Evolutionary conservation across 208 protist species (phyloP).

Genomic region (Tritrichomonas musculus): DNA sequence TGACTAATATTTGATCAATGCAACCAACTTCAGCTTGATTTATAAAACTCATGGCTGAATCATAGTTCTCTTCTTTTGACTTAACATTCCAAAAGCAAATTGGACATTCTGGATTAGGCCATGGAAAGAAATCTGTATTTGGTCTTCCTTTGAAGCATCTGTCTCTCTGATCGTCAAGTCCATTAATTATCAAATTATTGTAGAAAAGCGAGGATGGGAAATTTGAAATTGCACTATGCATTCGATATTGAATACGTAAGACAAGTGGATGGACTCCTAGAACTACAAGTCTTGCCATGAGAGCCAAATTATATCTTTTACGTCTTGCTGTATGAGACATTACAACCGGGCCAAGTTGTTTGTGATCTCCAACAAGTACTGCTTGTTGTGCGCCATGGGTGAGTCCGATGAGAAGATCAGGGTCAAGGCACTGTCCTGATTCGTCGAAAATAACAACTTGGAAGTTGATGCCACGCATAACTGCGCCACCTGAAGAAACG

Average conservation of each 20-base stretch:
- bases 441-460: constrained; percentile 88
- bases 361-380: constrained; percentile 82
- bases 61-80: background rate
- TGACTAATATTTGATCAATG: background rate
- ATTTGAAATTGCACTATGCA: constrained; percentile 38
- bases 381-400: constrained; percentile 74
- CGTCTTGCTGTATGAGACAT: constrained; percentile 75
- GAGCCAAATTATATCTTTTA: constrained; percentile 71
- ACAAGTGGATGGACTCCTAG: constrained; percentile 64
- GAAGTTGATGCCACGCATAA: constrained; percentile 70
- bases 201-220: constrained; percentile 41
- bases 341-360: constrained; percentile 86
- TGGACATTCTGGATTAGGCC: background rate
- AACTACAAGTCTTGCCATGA: constrained; percentile 86
- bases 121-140: background rate
- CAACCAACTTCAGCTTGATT: background rate
- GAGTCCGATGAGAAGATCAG: constrained; percentile 84
- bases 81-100: background rate
- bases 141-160: too few species aligned
- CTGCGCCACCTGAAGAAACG: constrained; percentile 75
- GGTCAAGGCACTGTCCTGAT: constrained; percentile 75
- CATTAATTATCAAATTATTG: background rate
- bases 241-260: constrained; percentile 44
- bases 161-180: background rate
- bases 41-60: background rate